Base-by-base conservation (phyloP, 2,329 filamentous ascomycete species). In the Fusarium anguioides region DNA sequence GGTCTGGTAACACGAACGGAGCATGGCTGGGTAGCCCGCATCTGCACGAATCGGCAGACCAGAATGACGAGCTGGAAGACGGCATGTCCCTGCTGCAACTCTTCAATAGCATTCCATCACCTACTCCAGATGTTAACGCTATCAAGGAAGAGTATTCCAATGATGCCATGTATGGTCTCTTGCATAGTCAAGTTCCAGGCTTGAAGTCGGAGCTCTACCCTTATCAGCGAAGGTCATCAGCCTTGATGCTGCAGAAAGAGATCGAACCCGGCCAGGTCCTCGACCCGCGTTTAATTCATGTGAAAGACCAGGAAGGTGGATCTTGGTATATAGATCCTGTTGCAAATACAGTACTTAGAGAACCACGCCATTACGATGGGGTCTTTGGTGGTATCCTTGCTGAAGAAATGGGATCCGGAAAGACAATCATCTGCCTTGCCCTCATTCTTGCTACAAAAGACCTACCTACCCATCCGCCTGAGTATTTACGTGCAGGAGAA, bases 221-320 rank as follows among this genome's bases (percentile, higher is more conserved):
- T 0, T 96, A 97, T 71, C 95, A 98, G 75, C 85, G 89, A 48
- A 86, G 90, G 41, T 95, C 94, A 2, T 90, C 91, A 1, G 92
- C 92, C 6, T 76, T 90, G 26, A 97, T 98, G 94, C 79, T 97
- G 18, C 90, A 96, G 74, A 89, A 90, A 51, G 95, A 98, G 77
- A 78, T 84, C 8, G 84, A 88, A 21, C 88, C 91, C 1, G 83
- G 83, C 7, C 81, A 86, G 26, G 81, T 87, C 8, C 78, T 94
- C 10, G 94, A 97, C 76, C 93, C 94, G 11, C 86, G 94, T 7
- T 80, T 97, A 4, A 84, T 89, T 48, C 69, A 79, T 6, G 81
- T 87, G 3, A 72, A 74, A 3, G 89, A 91, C 47, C 91, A 92
- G 27, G 78, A 83, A 6, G 90, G 89, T 1, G 75, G 78, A 1